Conservation (phyloP, 257 asterid species). For the Verbascum thapsus region DNA sequence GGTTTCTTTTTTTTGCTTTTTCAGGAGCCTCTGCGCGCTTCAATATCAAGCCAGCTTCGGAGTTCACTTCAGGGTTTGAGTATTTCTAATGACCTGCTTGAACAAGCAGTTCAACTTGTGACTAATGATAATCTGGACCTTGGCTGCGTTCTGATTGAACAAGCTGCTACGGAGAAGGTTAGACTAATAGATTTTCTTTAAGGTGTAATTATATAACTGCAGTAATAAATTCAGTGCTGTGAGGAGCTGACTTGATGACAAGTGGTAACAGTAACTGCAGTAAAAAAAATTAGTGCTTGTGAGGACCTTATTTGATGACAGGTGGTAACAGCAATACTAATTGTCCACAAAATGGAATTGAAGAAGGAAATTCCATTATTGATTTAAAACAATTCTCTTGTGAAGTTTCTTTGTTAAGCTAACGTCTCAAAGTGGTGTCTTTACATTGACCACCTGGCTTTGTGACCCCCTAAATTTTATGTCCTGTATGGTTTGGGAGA, state of each 20-base stretch:
- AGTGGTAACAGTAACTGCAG: neutral
- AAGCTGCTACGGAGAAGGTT: constrained; percentile 98
- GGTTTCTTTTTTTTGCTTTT: constrained; percentile 17
- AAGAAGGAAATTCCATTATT: neutral
- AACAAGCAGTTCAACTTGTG: constrained; percentile 80
- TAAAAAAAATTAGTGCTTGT: constrained; percentile 10
- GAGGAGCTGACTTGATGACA: constrained; percentile 11
- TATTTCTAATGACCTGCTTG: constrained; percentile 65
- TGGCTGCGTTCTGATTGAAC: constrained; percentile 97
- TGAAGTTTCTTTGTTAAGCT: neutral
- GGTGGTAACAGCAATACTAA: neutral
- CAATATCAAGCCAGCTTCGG: constrained; percentile 85
- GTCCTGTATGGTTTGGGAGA: neutral
- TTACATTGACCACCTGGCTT: neutral
- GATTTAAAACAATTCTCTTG: neutral
- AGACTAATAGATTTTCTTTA: constrained; percentile 21
- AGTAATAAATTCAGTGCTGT: constrained; percentile 7
- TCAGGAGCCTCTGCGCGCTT: constrained; percentile 95
- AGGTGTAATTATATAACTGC: constrained; percentile 1
- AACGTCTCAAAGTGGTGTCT: neutral
- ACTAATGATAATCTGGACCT: constrained; percentile 97
- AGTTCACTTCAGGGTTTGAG: constrained; percentile 67
- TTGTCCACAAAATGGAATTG: constrained; percentile 7
- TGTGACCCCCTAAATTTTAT: neutral
- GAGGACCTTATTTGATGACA: constrained; percentile 9